Base-by-base conservation (phyloP, 345 rosid genomes). In the Camelina laxa region DNA sequence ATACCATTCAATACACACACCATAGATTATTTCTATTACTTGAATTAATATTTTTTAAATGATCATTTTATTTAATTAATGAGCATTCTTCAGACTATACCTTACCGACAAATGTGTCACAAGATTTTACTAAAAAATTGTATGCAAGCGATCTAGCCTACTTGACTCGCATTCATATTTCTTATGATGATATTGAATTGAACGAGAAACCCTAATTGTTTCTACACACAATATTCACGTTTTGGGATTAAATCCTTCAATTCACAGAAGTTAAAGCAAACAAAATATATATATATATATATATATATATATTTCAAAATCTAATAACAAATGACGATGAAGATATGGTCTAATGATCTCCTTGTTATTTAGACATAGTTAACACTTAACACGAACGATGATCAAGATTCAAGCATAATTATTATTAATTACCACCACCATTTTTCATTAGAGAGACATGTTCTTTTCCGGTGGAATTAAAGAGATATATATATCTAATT, bases 281-380 rank as follows among this genome's bases (percentile, higher is more conserved):
- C 13, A 17, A 66, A 7, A 49, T 14, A 59, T 16, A 4, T 16
- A 57, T 8, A 35, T 16, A n/a, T n/a, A n/a, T n/a, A n/a, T n/a
- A n/a, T n/a, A 49, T 14, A 59, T 16, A 4, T 16, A 57, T 8
- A 35, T 16, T 17, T 50, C 44, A 24, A 15, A 58, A 33, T 33
- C 57, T 33, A 10, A 65, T n/a, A 55, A 73, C 58, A 56, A 56
- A 21, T 55, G 57, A 73, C n/a, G 67, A 36, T 13, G 78, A n/a
- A 45, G 21, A 16, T 27, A 16, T 27, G 49, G 5, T 65, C 49
- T 69, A 45, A 22, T 36, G 45, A 39, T 14, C 17, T 58, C 45
- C 17, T 75, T 59, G 58, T 60, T 49, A 67, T 59, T 67, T 49
- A 58, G 45, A 75, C 16, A 67, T 41, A 58, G 3, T 65, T 58